phyloP scores from a whole-genome alignment of 352 stramenopile species.

The Phytophthora agathidicida region DNA sequence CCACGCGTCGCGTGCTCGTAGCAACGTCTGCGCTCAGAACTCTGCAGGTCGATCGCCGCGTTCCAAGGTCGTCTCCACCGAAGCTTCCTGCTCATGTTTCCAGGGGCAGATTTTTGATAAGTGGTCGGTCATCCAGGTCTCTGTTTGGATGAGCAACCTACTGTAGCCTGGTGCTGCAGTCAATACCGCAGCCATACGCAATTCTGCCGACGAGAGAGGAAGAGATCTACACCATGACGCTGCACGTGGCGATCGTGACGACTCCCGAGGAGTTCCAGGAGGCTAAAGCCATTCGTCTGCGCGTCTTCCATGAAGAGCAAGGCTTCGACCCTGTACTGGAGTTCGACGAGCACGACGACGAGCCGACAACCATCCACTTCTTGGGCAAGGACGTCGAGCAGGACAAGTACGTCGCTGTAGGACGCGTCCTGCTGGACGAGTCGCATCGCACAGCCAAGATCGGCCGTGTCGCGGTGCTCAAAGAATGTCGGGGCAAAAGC shows the following conservation, averaged over 20 bases:
- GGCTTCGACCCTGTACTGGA: conserved; percentile 45
- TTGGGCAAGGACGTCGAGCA: conserved; percentile 58
- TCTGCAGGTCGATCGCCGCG: not conserved
- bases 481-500: conserved; percentile 58
- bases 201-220: not conserved
- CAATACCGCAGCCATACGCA: conserved; percentile 3
- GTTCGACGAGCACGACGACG: conserved; percentile 52
- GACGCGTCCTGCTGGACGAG: conserved; percentile 45
- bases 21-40: conserved; percentile 6
- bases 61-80: not conserved
- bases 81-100: too few species aligned
- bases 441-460: conserved; percentile 49
- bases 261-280: conserved; percentile 45
- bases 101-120: not conserved
- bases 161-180: too few species aligned
- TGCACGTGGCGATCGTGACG: conserved; percentile 46
- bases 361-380: conserved; percentile 55
- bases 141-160: conserved; percentile 23
- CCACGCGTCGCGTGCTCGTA: conserved; percentile 12
- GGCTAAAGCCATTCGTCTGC: conserved; percentile 47
- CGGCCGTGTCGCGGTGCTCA: conserved; percentile 60
- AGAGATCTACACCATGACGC: conserved; percentile 27
- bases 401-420: conserved; percentile 59
- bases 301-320: conserved; percentile 65
- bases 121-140: conserved; percentile 13